These are phyloP conservation scores for Fraxinus latifolia DNA, from an alignment of 305 asterid genomes.

Conservation along the genomic window DNA sequence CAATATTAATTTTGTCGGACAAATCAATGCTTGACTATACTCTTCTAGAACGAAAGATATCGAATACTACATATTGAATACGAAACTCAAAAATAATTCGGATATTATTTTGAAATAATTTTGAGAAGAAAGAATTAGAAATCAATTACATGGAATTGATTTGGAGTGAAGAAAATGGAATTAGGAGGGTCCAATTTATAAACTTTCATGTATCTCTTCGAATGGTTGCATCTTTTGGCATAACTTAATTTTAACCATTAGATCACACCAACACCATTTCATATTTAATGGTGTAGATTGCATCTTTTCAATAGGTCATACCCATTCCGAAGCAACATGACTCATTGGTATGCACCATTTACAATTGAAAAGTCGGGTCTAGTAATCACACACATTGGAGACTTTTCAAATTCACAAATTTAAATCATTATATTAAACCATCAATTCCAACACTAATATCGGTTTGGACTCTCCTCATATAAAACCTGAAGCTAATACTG, in stretches of 20 bases:
- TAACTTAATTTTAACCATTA: background rate
- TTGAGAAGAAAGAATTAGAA: background rate
- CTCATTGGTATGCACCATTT: background rate
- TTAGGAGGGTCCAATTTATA: background rate
- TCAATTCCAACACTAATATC: background rate
- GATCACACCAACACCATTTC: background rate
- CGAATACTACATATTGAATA: background rate
- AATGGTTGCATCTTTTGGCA: background rate
- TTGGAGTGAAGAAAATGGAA: background rate
- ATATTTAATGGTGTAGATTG: background rate
- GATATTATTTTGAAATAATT: background rate
- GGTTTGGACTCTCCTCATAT: background rate
- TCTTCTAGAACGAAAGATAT: background rate
- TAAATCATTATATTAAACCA: background rate
- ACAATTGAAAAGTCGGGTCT: background rate
- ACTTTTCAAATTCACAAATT: background rate
- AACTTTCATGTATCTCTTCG: background rate
- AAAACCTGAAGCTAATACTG: constrained; percentile 8
- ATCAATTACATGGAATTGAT: background rate
- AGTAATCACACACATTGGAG: background rate
- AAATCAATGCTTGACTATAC: background rate
- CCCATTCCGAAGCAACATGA: background rate
- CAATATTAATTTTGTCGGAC: background rate
- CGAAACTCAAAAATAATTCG: background rate
- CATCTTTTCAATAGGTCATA: background rate